Conservation (phyloP, 129 eudicot species). For the Pseudognaphalium luteoalbum region DNA sequence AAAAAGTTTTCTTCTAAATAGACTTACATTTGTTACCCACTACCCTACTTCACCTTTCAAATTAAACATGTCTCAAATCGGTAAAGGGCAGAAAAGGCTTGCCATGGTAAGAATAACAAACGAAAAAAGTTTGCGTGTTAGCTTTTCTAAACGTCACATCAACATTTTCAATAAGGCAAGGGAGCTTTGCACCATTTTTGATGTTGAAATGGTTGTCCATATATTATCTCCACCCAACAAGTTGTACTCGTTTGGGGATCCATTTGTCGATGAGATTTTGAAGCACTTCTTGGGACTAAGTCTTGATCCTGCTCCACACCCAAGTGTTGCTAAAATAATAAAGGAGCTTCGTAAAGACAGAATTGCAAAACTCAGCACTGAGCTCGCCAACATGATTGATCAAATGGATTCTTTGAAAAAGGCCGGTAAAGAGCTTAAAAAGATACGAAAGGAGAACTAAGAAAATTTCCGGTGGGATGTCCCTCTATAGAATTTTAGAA, state of each 20-base stretch:
- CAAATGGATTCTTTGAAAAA: conserved; percentile 43
- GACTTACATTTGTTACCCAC: not conserved
- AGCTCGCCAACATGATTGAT: conserved; percentile 30
- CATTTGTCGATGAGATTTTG: conserved; percentile 26
- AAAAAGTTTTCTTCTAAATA: not conserved
- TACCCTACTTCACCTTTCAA: not conserved
- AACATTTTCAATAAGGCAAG: conserved; percentile 19
- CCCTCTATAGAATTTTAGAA: conserved; percentile 39
- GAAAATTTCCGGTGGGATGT: conserved; percentile 58
- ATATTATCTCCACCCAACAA: conserved; percentile 42
- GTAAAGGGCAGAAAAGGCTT: conserved; percentile 2
- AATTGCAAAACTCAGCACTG: conserved; percentile 44
- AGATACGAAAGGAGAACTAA: conserved; percentile 33
- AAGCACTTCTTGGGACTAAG: conserved; percentile 20
- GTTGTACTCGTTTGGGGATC: conserved; percentile 51
- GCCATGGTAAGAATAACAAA: conserved; percentile 9
- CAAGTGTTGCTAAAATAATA: conserved; percentile 1
- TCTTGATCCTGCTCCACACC: conserved; percentile 2
- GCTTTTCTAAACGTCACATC: conserved; percentile 16
- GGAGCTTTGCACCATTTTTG: conserved; percentile 25
- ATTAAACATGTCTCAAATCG: conserved; percentile 5
- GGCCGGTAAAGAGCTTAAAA: conserved; percentile 38
- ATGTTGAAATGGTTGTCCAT: conserved; percentile 29
- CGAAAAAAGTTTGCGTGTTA: not conserved
- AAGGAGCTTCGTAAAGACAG: not conserved